Conservation (phyloP, 352 stramenopile genomes). For the Stramenopiles sp. region DNA sequence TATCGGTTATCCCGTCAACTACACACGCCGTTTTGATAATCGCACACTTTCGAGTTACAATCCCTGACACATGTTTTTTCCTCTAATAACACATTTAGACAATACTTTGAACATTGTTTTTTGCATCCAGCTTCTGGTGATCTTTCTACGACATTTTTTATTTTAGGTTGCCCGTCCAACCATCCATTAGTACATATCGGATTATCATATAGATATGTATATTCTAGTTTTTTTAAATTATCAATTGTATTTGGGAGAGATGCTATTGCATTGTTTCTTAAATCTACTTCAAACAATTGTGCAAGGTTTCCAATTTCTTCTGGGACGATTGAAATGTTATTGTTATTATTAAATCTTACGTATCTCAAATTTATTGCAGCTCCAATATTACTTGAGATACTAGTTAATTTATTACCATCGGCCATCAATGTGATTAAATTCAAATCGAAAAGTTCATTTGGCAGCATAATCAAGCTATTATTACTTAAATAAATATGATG, state of each 20-base stretch:
- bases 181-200: conserved; percentile 4
- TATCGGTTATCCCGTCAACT: too few relatives aligned
- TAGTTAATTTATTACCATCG: not conserved
- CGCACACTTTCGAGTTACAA: not conserved
- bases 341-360: conserved; percentile 1
- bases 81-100: not conserved
- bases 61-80: not conserved
- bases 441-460: not conserved
- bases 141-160: not conserved
- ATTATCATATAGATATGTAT: not conserved
- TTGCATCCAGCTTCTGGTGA: not conserved
- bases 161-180: not conserved
- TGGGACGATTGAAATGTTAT: not conserved
- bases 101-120: not conserved
- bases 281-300: not conserved
- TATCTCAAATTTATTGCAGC: not conserved
- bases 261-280: not conserved
- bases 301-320: not conserved
- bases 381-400: not conserved
- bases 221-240: not conserved
- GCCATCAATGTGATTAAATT: not conserved
- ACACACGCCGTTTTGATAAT: not conserved
- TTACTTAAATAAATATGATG: not conserved
- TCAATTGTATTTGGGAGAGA: not conserved
- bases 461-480: not conserved